phyloP scores from a whole-genome alignment of 805 yeast genomes.

The Kodamaea kaohsiungensis region DNA sequence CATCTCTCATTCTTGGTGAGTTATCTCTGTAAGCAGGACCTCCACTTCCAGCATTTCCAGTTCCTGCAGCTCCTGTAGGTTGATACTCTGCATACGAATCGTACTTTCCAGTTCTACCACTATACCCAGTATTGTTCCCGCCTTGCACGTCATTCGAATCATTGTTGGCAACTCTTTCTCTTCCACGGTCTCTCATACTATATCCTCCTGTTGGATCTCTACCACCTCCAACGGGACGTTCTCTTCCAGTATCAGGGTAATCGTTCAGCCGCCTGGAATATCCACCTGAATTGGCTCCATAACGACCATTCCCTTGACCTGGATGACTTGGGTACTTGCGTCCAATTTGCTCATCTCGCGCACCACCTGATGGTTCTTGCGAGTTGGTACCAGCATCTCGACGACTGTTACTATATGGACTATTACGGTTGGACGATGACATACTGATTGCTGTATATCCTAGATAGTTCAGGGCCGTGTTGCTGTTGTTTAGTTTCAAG shows the following conservation, averaged over 20 bases:
- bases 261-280: background rate
- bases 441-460: background rate
- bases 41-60: too few relatives aligned
- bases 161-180: conserved; percentile 8
- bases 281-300: background rate
- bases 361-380: background rate
- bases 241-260: background rate
- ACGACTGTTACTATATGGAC: conserved; percentile 9
- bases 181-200: conserved; percentile 11
- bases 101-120: background rate
- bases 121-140: background rate
- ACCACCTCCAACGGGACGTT: background rate
- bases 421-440: background rate
- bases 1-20: conserved; percentile 9
- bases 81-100: background rate
- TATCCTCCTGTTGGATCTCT: background rate
- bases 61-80: too few relatives aligned
- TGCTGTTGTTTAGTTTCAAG: background rate
- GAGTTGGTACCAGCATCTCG: conserved; percentile 4
- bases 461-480: background rate
- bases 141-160: background rate
- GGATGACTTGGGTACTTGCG: background rate
- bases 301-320: background rate
- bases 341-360: background rate
- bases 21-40: background rate